Conservation (phyloP, 2,329 filamentous ascomycete species). For the Talaromyces sp. region DNA sequence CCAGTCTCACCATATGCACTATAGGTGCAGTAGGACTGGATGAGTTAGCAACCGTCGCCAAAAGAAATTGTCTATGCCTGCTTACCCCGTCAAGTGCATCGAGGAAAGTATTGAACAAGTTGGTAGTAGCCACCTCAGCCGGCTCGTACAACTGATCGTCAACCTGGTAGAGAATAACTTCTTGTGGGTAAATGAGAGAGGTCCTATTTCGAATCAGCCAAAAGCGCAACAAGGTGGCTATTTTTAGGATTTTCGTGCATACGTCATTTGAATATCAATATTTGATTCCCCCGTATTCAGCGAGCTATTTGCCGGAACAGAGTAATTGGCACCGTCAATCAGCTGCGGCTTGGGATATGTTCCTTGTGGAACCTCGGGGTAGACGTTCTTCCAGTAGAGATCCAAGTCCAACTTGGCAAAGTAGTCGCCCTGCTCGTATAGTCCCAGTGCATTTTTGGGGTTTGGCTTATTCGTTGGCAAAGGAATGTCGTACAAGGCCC, state of each 20-base stretch:
- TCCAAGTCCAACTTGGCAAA: slow-evolving; percentile 10
- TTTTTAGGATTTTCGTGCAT: neutral
- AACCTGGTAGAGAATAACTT: slow-evolving; percentile 46
- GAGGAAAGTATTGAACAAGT: slow-evolving; percentile 44
- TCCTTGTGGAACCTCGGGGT: slow-evolving; percentile 5
- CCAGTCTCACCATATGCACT: slow-evolving; percentile 47
- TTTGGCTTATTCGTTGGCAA: slow-evolving; percentile 4
- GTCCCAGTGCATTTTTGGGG: slow-evolving; percentile 7
- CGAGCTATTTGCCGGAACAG: slow-evolving; percentile 27
- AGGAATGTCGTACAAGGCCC: slow-evolving; percentile 8
- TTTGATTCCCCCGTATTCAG: slow-evolving; percentile 43
- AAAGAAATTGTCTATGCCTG: neutral
- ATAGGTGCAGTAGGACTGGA: slow-evolving; percentile 46
- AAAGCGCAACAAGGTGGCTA: neutral
- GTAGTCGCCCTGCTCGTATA: slow-evolving; percentile 11
- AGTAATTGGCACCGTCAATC: slow-evolving; percentile 35
- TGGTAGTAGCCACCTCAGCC: slow-evolving; percentile 22
- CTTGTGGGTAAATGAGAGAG: slow-evolving; percentile 49
- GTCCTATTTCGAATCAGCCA: slow-evolving; percentile 35
- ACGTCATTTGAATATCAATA: slow-evolving; percentile 51
- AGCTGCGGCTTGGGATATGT: slow-evolving; percentile 9
- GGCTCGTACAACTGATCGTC: slow-evolving; percentile 43
- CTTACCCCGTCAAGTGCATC: slow-evolving; percentile 46
- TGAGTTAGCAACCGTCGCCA: neutral
- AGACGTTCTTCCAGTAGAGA: slow-evolving; percentile 10